Conservation (phyloP, 768 basidiomycete species). For the Suillus spraguei region DNA sequence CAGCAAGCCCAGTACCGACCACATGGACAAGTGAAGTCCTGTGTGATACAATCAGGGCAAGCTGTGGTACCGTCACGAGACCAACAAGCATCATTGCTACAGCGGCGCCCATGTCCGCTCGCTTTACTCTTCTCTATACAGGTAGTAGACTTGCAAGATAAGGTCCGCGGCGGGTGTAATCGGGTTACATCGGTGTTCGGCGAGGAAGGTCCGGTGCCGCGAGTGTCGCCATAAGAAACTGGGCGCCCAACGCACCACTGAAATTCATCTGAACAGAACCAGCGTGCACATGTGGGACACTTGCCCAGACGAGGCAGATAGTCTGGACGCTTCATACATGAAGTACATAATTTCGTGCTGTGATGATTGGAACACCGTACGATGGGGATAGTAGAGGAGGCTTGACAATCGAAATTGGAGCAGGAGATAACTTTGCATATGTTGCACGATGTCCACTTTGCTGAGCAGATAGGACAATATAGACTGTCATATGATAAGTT, state of each 20-base stretch:
- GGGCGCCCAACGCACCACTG: neutral
- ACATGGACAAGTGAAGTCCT: slow-evolving; percentile 2
- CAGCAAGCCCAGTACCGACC: slow-evolving; percentile 1
- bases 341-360: neutral
- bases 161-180: slow-evolving; percentile 1
- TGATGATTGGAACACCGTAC: neutral
- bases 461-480: neutral
- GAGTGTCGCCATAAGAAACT: too few relatives aligned
- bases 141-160: neutral
- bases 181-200: neutral
- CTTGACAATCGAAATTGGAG: neutral
- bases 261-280: neutral
- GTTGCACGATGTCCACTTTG: neutral
- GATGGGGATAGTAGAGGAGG: neutral
- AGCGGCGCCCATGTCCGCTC: neutral
- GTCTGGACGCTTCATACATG: neutral
- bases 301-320: neutral
- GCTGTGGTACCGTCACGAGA: neutral
- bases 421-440: neutral
- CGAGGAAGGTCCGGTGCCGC: neutral
- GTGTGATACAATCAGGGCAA: slow-evolving; percentile 9
- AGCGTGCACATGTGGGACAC: neutral
- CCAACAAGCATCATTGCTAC: neutral
- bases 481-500: neutral
- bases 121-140: neutral